Percentiles rank a stretch among this genome's conserved stretches.
Evolutionary conservation across 192 early-diverging fungal species (phyloP).

Genomic region (Pilaira anomala): DNA sequence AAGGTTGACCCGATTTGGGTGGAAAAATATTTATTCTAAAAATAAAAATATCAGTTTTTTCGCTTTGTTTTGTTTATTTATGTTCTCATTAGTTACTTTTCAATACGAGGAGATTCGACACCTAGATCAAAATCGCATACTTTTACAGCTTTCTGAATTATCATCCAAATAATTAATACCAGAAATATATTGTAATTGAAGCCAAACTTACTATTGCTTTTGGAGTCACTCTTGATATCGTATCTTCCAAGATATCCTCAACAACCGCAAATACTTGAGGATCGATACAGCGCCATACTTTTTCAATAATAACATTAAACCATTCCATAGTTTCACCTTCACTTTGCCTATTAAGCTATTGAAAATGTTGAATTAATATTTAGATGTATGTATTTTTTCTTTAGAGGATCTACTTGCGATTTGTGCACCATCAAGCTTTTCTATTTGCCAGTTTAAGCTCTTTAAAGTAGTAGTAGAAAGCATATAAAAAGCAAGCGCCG

Average conservation of each 20-base stretch:
- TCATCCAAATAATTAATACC: not conserved
- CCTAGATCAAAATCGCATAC: constrained; percentile 34
- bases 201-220: constrained; percentile 13
- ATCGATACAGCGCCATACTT: constrained; percentile 31
- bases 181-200: not conserved
- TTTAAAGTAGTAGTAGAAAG: no score
- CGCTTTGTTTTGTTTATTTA: no score
- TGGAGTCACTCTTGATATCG: constrained; percentile 12
- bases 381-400: no score
- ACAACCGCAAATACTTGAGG: constrained; percentile 26
- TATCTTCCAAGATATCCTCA: constrained; percentile 31
- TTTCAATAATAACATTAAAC: constrained; percentile 30
- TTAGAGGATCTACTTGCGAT: not conserved
- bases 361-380: no score
- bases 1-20: constrained; percentile 21
- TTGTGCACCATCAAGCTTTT: not conserved
- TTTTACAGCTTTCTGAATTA: constrained; percentile 23
- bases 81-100: constrained; percentile 8
- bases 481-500: no score
- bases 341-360: constrained; percentile 7
- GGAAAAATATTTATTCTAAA: constrained; percentile 26
- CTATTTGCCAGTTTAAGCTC: no score
- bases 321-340: constrained; percentile 34
- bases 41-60: no score
- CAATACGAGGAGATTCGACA: constrained; percentile 30